Base-by-base conservation (phyloP, 2,329 filamentous ascomycete genomes). In the Fonsecaea multimorphosa region DNA sequence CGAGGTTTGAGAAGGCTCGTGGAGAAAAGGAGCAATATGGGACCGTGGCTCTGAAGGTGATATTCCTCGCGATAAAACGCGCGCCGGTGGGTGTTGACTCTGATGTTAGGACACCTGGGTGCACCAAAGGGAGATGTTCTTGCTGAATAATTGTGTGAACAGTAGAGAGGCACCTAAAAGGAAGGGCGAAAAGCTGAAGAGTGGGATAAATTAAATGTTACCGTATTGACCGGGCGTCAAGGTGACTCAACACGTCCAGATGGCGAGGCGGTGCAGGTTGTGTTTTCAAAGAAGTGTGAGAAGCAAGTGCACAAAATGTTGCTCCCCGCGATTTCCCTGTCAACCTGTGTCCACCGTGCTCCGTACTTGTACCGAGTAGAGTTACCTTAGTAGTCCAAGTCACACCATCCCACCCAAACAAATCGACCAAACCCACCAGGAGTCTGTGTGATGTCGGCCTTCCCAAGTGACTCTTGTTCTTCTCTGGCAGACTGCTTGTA, bases 281-380 rank as follows among this genome's bases (percentile, higher is more conserved):
- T 49, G 44, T 49, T 49, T 9, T 49, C 44, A 16, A 49, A 49
- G 44, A 49, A 29, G 19, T 38, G 36, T 40, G 16, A 40, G 2
- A n/a, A n/a, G 12, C 38, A 12, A 24, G 31, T 19, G 27, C 38
- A 49, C 27, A 36, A 31, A 31, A 22, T 58, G 22, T 9, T 46
- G 36, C 56, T 58, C 56, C 56, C 56, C 56, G 56, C 56, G 32
- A 54, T 31, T 34, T 54, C 8, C 51, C 19, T 16, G n/a, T 3
- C 11, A n/a, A n/a, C n/a, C n/a, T n/a, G n/a, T n/a, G 54, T 36
- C 31, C 14, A 57, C 54, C 5, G 38, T 57, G 54, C 54, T 29
- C 36, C 22, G 32, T 27, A 27, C 31, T 24, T 27, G 16, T 49
- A 11, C 44, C n/a, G n/a, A n/a, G n/a, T n/a, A n/a, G n/a, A 49